phyloP scores from a whole-genome alignment of 129 eudicot species.

The Saposhnikovia divaricata region DNA sequence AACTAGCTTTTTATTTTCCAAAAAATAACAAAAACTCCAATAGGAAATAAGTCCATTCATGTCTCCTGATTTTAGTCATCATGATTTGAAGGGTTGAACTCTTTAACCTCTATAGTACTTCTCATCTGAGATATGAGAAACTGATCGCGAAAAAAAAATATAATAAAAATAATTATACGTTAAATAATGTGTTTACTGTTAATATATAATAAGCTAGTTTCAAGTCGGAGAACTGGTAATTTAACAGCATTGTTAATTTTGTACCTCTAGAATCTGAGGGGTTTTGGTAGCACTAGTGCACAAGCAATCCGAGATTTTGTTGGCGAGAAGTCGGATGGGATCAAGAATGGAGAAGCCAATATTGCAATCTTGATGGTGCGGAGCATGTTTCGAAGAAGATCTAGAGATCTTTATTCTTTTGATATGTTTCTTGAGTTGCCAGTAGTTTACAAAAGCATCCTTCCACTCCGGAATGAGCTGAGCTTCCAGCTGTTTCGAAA shows the following conservation, averaged over 20 bases:
- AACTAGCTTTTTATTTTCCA: neutral
- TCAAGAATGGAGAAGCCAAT: constrained; percentile 67
- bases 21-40: neutral
- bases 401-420: constrained; percentile 68
- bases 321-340: constrained; percentile 34
- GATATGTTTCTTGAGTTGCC: constrained; percentile 89
- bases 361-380: constrained; percentile 19
- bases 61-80: constrained; percentile 1
- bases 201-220: too few relatives aligned
- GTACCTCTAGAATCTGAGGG: constrained; percentile 26
- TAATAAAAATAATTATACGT: too few relatives aligned
- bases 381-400: constrained; percentile 19
- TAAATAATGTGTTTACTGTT: too few relatives aligned
- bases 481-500: constrained; percentile 91
- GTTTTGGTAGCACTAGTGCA: constrained; percentile 9
- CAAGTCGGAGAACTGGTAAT: too few relatives aligned
- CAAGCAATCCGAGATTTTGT: constrained; percentile 11
- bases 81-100: neutral
- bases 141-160: too few relatives aligned
- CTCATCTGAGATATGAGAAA: neutral
- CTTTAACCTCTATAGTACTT: too few relatives aligned
- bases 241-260: too few relatives aligned
- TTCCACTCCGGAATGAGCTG: constrained; percentile 99
- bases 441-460: constrained; percentile 82
- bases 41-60: neutral